Base-by-base conservation (phyloP, 352 stramenopile species). In the Pythium graminicola region DNA sequence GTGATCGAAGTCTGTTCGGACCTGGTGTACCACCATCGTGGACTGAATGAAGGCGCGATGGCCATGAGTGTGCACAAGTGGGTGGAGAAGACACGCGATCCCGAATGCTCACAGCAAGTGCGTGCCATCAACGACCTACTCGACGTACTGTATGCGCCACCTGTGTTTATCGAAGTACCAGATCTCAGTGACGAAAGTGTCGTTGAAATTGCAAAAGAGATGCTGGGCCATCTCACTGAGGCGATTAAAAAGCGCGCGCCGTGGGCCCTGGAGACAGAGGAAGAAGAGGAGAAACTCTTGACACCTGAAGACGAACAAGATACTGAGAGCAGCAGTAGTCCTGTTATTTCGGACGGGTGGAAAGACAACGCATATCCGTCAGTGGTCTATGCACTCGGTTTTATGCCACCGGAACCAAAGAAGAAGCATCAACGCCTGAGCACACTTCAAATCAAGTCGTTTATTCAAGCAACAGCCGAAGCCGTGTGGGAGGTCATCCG, bases 21-120 rank as follows among this genome's bases (percentile, higher is more conserved):
- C 27, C 53, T 93, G n/a, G 76, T 91, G n/a, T 93, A 93, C 53
- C 65, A 73, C 42, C 57, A 84, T 46, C 76, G 75, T 36, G 68
- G 67, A 19, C 45, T 93, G 13, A 86, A 77, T 39, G 82, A 93
- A 77, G 81, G 80, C 27, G 73, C 73, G 6, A 93, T 93, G 82
- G 82, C 82, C 17, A 89, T 91, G 76, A 93, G 82, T 33, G 80
- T 90, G 32, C 82, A 93, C 66, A 89, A 86, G 49, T 93, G 82
- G 82, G 72, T 91, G 17, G 78, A 91, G 57, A 70, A 87, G 29
- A 72, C 76, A 42, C 70, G 69, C 33, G 78, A 93, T 35, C 43
- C 57, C 2, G 80, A 90, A 31, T 93, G 82, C 50, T 73, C 64
- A 6, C 55, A 67, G n/a, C 72, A 81, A 50, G 76, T 93, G 40